Percentiles rank a stretch among this genome's conserved stretches.
phyloP scores from a whole-genome alignment of 129 eudicot genomes.

The Lactuca saligna region DNA sequence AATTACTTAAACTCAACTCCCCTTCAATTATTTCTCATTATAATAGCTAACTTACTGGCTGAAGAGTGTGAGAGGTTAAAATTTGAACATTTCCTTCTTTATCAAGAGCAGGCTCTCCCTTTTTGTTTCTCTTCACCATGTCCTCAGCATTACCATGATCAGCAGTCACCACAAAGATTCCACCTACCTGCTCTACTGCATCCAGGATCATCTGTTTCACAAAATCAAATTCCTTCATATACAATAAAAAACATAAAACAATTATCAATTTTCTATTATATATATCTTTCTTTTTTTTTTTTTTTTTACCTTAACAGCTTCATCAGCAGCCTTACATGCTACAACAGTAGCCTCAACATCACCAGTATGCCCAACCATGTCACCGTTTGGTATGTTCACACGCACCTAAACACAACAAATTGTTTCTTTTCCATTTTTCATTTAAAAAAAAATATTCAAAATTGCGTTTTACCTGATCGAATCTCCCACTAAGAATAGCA shows the following conservation, averaged over 20 bases:
- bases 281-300: too few relatives aligned
- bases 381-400: slow-evolving; percentile 87
- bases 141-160: slow-evolving; percentile 99
- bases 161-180: slow-evolving; percentile 84
- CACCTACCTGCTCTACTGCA: slow-evolving; percentile 96
- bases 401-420: slow-evolving; percentile 51
- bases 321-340: slow-evolving; percentile 95
- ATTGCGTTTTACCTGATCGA: slow-evolving; percentile 58
- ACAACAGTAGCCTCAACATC: slow-evolving; percentile 83
- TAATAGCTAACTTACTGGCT: slow-evolving; percentile 55
- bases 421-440: too few relatives aligned
- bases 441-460: too few relatives aligned
- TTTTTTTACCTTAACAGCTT: slow-evolving; percentile 79
- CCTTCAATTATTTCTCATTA: neutral
- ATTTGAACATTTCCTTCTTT: slow-evolving; percentile 75
- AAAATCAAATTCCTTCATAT: neutral
- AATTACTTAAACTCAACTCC: neutral
- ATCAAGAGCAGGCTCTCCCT: slow-evolving; percentile 80
- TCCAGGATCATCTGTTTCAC: slow-evolving; percentile 68
- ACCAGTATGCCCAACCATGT: slow-evolving; percentile 99
- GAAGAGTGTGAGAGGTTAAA: slow-evolving; percentile 83
- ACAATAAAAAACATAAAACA: neutral
- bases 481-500: slow-evolving; percentile 76
- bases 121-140: slow-evolving; percentile 94
- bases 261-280: too few relatives aligned